Evolutionary conservation across 345 rosid genomes (phyloP).

Genomic region (Rhodomyrtus tomentosa): DNA sequence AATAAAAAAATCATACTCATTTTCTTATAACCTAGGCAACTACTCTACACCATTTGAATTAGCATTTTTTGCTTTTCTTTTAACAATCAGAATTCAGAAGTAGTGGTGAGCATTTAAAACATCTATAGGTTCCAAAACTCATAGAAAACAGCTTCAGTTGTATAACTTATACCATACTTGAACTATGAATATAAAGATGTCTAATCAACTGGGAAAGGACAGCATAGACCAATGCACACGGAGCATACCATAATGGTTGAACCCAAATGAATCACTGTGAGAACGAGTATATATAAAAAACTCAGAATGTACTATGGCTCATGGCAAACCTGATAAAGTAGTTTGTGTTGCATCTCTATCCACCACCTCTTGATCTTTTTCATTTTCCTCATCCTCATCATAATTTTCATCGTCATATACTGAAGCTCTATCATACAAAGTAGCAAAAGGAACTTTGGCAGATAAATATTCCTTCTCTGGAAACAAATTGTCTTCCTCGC

Average conservation of each 20-base stretch:
- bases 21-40: neutral
- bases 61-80: neutral
- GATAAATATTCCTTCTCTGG: constrained; percentile 59
- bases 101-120: neutral
- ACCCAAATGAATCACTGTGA: neutral
- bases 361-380: constrained; percentile 30
- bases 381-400: constrained; percentile 81
- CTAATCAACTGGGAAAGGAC: neutral
- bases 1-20: neutral
- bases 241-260: neutral
- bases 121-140: neutral
- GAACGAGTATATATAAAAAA: neutral
- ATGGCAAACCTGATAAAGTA: constrained; percentile 31
- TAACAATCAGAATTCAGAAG: neutral
- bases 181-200: neutral
- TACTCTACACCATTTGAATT: neutral
- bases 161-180: neutral
- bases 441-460: constrained; percentile 35
- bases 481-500: constrained; percentile 75
- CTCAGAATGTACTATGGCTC: neutral
- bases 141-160: neutral
- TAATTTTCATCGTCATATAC: constrained; percentile 86
- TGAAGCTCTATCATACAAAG: constrained; percentile 31
- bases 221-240: neutral
- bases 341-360: constrained; percentile 34